Percentiles rank a stretch among this genome's conserved stretches.
phyloP scores from a whole-genome alignment of 495 filamentous ascomycete genomes.

The Amniculicola lignicola region DNA sequence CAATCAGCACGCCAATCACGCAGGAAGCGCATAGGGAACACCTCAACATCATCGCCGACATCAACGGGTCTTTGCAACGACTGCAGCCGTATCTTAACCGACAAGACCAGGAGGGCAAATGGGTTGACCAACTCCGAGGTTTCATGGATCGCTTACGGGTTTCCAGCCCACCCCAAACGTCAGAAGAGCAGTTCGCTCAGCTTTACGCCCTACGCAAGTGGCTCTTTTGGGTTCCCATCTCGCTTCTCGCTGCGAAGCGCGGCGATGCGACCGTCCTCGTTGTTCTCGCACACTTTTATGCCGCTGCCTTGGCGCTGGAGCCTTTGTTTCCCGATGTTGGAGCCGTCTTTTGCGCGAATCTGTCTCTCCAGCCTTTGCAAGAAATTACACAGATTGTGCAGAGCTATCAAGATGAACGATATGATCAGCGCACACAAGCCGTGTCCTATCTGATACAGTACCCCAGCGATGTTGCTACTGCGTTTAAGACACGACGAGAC shows the following conservation, averaged over 20 bases:
- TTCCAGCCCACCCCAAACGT: constrained; percentile 66
- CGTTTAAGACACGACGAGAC: constrained; percentile 33
- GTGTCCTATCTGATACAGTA: constrained; percentile 40
- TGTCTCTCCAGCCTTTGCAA: constrained; percentile 39
- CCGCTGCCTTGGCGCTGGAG: constrained; percentile 79
- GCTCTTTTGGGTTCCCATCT: constrained; percentile 91
- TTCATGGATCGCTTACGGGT: constrained; percentile 78
- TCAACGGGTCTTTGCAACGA: constrained; percentile 65
- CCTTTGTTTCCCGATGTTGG: constrained; percentile 88
- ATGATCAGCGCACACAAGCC: constrained; percentile 31
- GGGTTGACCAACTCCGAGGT: constrained; percentile 71
- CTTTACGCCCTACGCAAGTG: constrained; percentile 81
- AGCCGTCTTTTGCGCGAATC: constrained; percentile 57
- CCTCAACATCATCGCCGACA: constrained; percentile 60
- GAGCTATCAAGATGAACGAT: constrained; percentile 35
- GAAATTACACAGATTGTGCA: constrained; percentile 41
- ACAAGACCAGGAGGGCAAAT: constrained; percentile 68
- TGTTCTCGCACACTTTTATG: constrained; percentile 88
- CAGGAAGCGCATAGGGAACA: constrained; percentile 63
- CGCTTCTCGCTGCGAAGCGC: constrained; percentile 57
- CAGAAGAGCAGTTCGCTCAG: constrained; percentile 81
- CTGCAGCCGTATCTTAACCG: constrained; percentile 69
- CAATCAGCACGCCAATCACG: constrained; percentile 53
- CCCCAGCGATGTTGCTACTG: constrained; percentile 34
- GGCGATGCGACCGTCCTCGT: constrained; percentile 66